phyloP scores from a whole-genome alignment of 495 filamentous ascomycete genomes.

The Daldinia bambusicola region DNA sequence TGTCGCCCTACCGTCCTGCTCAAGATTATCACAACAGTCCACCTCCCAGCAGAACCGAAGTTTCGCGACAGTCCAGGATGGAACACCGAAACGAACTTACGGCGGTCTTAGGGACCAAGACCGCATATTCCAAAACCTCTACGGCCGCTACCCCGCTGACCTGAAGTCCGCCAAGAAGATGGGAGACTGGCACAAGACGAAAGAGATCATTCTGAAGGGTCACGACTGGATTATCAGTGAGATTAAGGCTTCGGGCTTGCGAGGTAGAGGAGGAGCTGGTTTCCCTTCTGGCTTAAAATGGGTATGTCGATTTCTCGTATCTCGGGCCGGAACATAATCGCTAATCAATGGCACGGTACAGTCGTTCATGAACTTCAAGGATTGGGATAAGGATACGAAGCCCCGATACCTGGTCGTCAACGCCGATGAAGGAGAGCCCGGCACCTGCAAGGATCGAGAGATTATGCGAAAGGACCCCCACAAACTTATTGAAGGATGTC shows the following conservation, averaged over 20 bases:
- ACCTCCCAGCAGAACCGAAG: conserved; percentile 48
- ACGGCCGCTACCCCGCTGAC: conserved; percentile 89
- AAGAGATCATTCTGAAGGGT: conserved; percentile 96
- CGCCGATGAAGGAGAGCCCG: conserved; percentile 97
- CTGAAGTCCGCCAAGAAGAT: conserved; percentile 96
- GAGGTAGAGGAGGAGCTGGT: conserved; percentile 95
- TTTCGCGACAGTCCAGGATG: conserved; percentile 92
- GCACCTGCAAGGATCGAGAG: conserved; percentile 99
- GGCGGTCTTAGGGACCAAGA: conserved; percentile 94
- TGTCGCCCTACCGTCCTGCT: conserved; percentile 50
- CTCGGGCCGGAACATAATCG: conserved; percentile 4
- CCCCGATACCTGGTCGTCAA: conserved; percentile 98
- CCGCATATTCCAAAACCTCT: conserved; percentile 98
- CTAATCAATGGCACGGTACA: conserved; percentile 53
- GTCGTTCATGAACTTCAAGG: conserved; percentile 99
- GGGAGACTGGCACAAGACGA: conserved; percentile 99
- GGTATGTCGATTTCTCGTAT: conserved; percentile 64
- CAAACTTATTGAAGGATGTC: conserved; percentile 96
- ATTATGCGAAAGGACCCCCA: conserved; percentile 99
- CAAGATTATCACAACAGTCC: conserved; percentile 61
- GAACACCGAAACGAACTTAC: conserved; percentile 74
- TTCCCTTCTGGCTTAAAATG: conserved; percentile 99
- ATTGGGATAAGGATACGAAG: conserved; percentile 97
- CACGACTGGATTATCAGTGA: conserved; percentile 99
- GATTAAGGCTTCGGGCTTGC: conserved; percentile 93